Evolutionary conservation across 371 early-diverging fungal species (phyloP), one percentile per base, ranked within the genome.

Genomic region (Apophysomyces sp.): DNA sequence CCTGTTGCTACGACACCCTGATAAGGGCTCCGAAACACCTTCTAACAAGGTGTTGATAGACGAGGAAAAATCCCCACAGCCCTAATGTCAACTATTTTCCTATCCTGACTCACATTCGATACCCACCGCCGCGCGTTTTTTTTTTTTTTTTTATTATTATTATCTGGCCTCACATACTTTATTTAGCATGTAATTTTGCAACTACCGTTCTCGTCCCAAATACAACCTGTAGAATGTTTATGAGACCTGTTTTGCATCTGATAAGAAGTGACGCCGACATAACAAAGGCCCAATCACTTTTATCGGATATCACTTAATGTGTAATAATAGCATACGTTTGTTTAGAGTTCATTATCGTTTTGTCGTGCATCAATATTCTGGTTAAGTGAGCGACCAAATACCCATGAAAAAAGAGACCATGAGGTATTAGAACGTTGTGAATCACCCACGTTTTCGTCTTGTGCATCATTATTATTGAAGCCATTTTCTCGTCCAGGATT

Each of bases 161-260:
- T 44, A 34, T 34, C 34, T 18, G 18, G 49, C 21, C 49, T 44
- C 49, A 44, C 49, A 44, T 44, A 44, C 49, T 44, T 34, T 44
- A 44, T 44, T 44, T 44, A 44, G 49, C 49, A 44, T 44, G 49
- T 44, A 44, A 44, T 44, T 44, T 44, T 44, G 49, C 49, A 44
- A 44, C 49, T 21, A 0, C 37, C n/a, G 11, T 37, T 37, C 37
- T 4, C 8, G 16, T 44, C 21, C 21, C 49, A 26, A 44, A 44
- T 44, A 44, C 49, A 44, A 44, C 37, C n/a, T 37, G 37, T 37
- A 37, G 37, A 37, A 37, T 37, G 37, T 37, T n/a, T n/a, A n/a
- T 11, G 37, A 37, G 37, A 37, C 11, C 15, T 37, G 37, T 11
- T n/a, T 37, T 37, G n/a, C 37, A 11, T n/a, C n/a, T 11, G n/a